Evolutionary conservation across 495 filamentous ascomycete genomes (phyloP).

Genomic region (Aspergillus wentii): DNA sequence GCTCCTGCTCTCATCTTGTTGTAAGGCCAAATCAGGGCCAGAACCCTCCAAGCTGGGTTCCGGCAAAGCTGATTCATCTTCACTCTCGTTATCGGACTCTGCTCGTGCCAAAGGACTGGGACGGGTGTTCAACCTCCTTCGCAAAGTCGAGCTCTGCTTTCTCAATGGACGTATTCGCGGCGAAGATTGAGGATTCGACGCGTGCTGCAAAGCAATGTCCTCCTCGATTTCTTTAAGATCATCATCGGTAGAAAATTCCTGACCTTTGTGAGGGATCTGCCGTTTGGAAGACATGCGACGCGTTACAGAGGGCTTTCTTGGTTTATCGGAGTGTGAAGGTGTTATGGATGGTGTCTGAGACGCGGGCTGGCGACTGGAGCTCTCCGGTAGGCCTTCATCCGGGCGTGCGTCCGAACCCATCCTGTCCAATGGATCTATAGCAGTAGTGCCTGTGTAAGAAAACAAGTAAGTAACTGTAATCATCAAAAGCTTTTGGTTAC

Average conservation of each 20-base stretch:
- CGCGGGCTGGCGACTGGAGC: constrained; percentile 17
- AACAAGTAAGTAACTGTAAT: constrained; percentile 9
- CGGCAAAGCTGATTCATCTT: constrained; percentile 35
- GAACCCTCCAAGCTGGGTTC: constrained; percentile 20
- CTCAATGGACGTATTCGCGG: constrained; percentile 35
- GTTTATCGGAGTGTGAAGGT: constrained; percentile 46
- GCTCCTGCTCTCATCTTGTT: background rate
- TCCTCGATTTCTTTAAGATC: constrained; percentile 76
- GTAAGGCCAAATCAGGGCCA: no score
- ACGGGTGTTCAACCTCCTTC: constrained; percentile 60
- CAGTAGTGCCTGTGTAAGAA: constrained; percentile 30
- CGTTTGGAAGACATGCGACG: constrained; percentile 72
- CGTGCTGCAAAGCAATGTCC: constrained; percentile 35
- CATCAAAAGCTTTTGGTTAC: no score
- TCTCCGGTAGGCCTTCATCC: constrained; percentile 31
- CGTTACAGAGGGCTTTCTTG: constrained; percentile 66
- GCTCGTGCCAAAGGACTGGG: constrained; percentile 53
- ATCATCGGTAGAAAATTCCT: constrained; percentile 93
- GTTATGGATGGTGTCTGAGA: constrained; percentile 53
- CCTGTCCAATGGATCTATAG: constrained; percentile 27
- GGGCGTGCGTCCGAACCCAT: constrained; percentile 18
- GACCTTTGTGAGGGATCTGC: constrained; percentile 69
- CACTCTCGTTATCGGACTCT: constrained; percentile 49
- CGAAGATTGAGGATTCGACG: constrained; percentile 26
- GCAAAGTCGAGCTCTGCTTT: constrained; percentile 59